Evolutionary conservation across 257 asterid genomes (phyloP), one percentile per base, ranked within the genome.

Genomic region (Capsicum pubescens): DNA sequence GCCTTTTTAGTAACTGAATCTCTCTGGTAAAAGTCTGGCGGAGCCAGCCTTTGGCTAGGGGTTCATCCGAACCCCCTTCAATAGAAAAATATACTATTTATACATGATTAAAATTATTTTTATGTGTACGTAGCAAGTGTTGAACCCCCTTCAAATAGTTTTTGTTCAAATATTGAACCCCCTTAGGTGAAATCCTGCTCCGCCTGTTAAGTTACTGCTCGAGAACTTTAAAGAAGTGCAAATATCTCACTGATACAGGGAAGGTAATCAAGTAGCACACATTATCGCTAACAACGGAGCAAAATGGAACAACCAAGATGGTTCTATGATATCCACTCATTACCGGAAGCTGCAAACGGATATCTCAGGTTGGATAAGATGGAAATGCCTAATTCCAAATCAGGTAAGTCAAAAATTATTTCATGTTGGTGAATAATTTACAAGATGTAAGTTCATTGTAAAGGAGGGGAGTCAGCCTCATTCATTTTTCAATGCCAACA

Each of bases 1-100:
- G 66, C 35, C n/a, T 59, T 44, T n/a, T 59, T n/a, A 59, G 13
- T 69, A 83, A 66, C 72, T 66, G 17, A 72, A 46, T 50, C 80
- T 44, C 79, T 71, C 59, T 46, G 80, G 42, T 70, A 57, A 17
- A 70, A 44, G 57, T 26, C 32, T 26, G 32, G 32, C 32, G 32
- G 32, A 26, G 32, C 32, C 32, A 26, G 32, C 32, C 32, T 26
- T 26, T 26, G 32, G 32, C 32, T 26, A 26, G 32, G 32, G 32
- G 0, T 26, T 26, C 32, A 26, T 26, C 32, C 32, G 1, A 26
- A 26, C 32, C 32, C 32, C 32, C 32, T 26, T 26, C 32, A 26
- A 0, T 26, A 26, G 32, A 26, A 26, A 26, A 26, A 26, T 26
- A 1, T 26, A 26, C 32, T 26, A 26, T 26, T 26, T 26, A 26